These are phyloP conservation scores for Colletotrichum salicis DNA, from an alignment of 2,329 filamentous ascomycete species.

Conservation along the genomic window DNA sequence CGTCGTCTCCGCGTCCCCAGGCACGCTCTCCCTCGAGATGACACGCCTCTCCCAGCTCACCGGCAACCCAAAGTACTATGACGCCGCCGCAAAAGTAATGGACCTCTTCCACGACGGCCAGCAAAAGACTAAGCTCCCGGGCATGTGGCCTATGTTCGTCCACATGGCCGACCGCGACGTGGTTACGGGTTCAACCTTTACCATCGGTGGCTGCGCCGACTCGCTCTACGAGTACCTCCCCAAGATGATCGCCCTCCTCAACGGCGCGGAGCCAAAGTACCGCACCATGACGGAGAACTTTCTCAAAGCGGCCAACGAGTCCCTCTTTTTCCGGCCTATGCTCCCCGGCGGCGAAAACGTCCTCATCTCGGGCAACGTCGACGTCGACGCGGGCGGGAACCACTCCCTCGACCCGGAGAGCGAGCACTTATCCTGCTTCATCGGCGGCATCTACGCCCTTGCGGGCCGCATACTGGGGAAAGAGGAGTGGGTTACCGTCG, in stretches of 20 bases:
- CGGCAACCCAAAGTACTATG: slow-evolving; percentile 77
- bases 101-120: slow-evolving; percentile 74
- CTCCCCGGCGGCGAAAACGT: slow-evolving; percentile 60
- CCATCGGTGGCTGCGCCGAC: slow-evolving; percentile 53
- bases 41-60: slow-evolving; percentile 79
- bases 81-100: slow-evolving; percentile 75
- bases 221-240: slow-evolving; percentile 55
- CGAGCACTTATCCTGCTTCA: slow-evolving; percentile 63
- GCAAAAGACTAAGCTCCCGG: slow-evolving; percentile 73
- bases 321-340: slow-evolving; percentile 73
- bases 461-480: slow-evolving; percentile 56
- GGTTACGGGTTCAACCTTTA: slow-evolving; percentile 42
- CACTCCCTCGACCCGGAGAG: slow-evolving; percentile 45
- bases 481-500: slow-evolving; percentile 54
- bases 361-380: slow-evolving; percentile 60
- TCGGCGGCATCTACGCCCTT: slow-evolving; percentile 61
- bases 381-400: slow-evolving; percentile 36
- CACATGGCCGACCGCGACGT: slow-evolving; percentile 65
- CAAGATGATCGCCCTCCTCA: slow-evolving; percentile 65
- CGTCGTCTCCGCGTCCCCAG: slow-evolving; percentile 60
- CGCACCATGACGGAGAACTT: slow-evolving; percentile 65
- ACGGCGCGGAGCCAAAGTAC: slow-evolving; percentile 66
- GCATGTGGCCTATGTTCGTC: slow-evolving; percentile 76
- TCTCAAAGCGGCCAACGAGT: slow-evolving; percentile 63
- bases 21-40: slow-evolving; percentile 78